Evolutionary conservation across 345 rosid genomes (phyloP).

Genomic region (Crucihimalaya himalaica): DNA sequence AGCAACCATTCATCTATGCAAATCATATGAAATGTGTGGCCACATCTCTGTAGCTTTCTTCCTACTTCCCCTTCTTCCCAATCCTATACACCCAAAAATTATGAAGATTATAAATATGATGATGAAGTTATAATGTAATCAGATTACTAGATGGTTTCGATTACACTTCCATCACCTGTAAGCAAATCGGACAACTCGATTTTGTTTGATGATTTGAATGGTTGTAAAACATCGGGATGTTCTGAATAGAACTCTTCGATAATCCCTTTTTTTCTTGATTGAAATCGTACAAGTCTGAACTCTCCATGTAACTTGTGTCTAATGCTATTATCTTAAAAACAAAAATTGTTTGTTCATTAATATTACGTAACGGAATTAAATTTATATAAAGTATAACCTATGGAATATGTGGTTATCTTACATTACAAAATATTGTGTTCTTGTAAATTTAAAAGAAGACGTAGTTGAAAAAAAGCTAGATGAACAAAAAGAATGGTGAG

Average conservation of each 20-base stretch:
- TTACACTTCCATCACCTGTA: constrained; percentile 50
- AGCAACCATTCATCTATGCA: constrained; percentile 77
- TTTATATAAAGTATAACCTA: background rate
- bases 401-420: background rate
- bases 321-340: constrained; percentile 45
- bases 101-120: background rate
- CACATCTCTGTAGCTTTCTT: constrained; percentile 64
- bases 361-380: background rate
- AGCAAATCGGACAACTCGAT: constrained; percentile 63
- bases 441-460: background rate
- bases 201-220: constrained; percentile 21
- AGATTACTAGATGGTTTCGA: background rate
- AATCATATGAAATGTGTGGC: constrained; percentile 62
- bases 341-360: background rate
- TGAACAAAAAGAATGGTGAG: background rate
- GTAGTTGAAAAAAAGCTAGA: background rate
- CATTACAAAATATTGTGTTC: background rate
- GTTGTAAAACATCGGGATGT: constrained; percentile 47
- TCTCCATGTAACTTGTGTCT: constrained; percentile 56
- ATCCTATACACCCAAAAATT: constrained; percentile 46
- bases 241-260: constrained; percentile 42
- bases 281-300: constrained; percentile 59
- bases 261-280: constrained; percentile 50
- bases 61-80: constrained; percentile 55
- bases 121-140: background rate